Base-by-base conservation (phyloP, 257 asterid species). In the Solanum sejunctum region DNA sequence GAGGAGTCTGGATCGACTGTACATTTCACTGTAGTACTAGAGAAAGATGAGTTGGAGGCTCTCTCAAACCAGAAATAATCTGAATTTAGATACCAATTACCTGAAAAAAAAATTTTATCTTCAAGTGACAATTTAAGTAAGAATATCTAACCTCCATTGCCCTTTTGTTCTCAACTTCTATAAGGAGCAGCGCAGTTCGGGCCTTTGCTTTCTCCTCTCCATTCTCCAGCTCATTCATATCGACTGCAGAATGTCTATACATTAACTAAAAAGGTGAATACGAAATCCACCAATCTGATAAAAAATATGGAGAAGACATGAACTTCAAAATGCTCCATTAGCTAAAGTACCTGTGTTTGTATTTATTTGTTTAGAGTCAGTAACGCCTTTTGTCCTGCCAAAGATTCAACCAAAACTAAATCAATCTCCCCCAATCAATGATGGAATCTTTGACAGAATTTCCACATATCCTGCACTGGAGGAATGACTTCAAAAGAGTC, bases 141-240 rank as follows among this genome's bases (percentile, higher is more conserved):
- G 49, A 72, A 47, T 54, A 32, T 81, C 87, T 80, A 86, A 96
- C 99, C 99, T 96, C 95, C 58, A 96, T 93, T 43, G 99, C 87
- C 82, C 99, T 88, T 83, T 83, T 93, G 55, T 89, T 93, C 90
- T 95, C 99, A 36, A 93, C 95, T 86, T 96, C 94, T 51, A 96
- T 85, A 55, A 96, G 98, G 87, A 89, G 95, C 88, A 84, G 56
- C 15, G 97, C 98, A 0, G 98, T 96, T 80, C 99, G 98, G 16
- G 92, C 90, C 85, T 91, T 91, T 28, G 97, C 91, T 90, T 92
- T 91, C 80, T 88, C 47, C 63, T 5, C 57, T 39, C 93, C 96
- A 36, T 86, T 92, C 93, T 95, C 98, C 83, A 89, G 81, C 83
- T 87, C 87, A 20, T 45, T 85, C 52, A 55, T 69, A 39, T 67